Evolutionary conservation across 192 early-diverging fungal species (phyloP), one percentile per base, ranked within the genome.

Genomic region (Umbelopsis sp.): DNA sequence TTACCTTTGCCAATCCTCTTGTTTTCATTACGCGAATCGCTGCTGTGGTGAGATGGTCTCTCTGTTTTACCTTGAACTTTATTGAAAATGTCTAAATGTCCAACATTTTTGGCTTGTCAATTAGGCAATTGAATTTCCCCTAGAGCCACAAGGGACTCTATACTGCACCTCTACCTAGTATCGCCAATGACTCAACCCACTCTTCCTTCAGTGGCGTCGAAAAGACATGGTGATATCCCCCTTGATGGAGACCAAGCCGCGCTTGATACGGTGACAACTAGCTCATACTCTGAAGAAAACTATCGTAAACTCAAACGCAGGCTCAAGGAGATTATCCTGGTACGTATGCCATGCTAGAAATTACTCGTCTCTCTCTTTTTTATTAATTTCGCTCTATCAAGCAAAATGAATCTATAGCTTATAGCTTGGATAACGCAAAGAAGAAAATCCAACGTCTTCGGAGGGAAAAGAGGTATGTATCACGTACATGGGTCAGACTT

Each of bases 241-340:
- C 36, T 26, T 50, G 52, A 47, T 43, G 36, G 31, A 25, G 16
- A 36, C 53, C 14, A 66, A 43, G 53, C 45, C 47, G 34, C 34
- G 47, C n/a, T 45, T 34, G 50, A 62, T 11, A 32, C 56, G 56
- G 56, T 62, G 26, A 62, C 56, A 62, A 62, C 56, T 20, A 26
- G 56, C 17, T 20, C 62, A 41, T 77, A 51, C 38, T 77, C 68
- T 17, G 81, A 82, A 12, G 78, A 83, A 36, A 85, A 80, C 41
- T 84, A 82, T 44, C 80, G 71, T 38, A 69, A 72, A 38, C 52
- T 83, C 36, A 82, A 86, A 66, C 71, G 78, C 11, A 83, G 80
- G 65, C 71, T 86, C 10, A 78, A 77, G 34, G 74, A 79, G 24
- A 80, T 80, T 10, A 65, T 80, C 65, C 72, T 78, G 82, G 84